Percentiles rank a stretch among this genome's conserved stretches.
Evolutionary conservation across 345 rosid species (phyloP).

Genomic region (Aethionema arabicum): DNA sequence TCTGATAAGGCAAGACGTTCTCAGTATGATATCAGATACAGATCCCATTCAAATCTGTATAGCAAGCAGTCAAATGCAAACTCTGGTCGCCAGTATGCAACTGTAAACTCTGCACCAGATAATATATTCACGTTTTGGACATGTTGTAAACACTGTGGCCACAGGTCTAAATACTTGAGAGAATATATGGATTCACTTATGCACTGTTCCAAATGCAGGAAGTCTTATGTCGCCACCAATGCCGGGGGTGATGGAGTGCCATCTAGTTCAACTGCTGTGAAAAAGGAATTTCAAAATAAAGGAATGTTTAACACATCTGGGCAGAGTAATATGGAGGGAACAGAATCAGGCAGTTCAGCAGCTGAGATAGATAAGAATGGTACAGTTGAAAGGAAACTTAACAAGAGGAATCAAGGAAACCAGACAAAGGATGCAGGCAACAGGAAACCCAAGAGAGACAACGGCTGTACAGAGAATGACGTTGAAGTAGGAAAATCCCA

Average conservation of each 20-base stretch:
- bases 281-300: conserved; percentile 40
- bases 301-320: conserved; percentile 36
- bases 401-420: conserved; percentile 17
- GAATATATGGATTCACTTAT: conserved; percentile 39
- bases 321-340: conserved; percentile 34
- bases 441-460: conserved; percentile 41
- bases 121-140: conserved; percentile 65
- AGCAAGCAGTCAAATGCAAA: conserved; percentile 40
- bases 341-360: conserved; percentile 24
- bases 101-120: conserved; percentile 30
- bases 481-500: conserved; percentile 24
- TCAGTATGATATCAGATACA: conserved; percentile 53
- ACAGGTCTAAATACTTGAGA: conserved; percentile 46
- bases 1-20: conserved; percentile 54
- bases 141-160: conserved; percentile 52
- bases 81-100: conserved; percentile 36
- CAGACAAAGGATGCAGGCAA: conserved; percentile 27
- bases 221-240: conserved; percentile 47
- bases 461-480: conserved; percentile 30
- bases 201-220: conserved; percentile 54
- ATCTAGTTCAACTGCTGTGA: conserved; percentile 32
- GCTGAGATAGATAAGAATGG: conserved; percentile 24
- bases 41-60: conserved; percentile 29
- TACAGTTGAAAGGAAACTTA: conserved; percentile 16
- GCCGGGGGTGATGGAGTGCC: conserved; percentile 42